These are phyloP conservation scores for Nasturtium officinale DNA, from an alignment of 345 rosid genomes.

Conservation along the genomic window DNA sequence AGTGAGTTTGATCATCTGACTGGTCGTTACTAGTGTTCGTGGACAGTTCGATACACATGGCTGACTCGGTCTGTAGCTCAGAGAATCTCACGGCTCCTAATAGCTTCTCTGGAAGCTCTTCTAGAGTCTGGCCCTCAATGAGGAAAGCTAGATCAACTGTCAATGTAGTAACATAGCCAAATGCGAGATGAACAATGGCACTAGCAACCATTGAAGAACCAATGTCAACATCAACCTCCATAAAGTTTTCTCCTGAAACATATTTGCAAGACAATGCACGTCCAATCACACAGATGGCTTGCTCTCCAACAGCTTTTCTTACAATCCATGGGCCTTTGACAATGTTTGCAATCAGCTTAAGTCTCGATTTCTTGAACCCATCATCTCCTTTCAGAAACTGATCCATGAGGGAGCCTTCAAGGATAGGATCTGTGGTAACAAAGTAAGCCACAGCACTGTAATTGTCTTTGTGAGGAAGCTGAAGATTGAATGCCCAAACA, in stretches of 20 bases:
- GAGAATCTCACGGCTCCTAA: slow-evolving; percentile 87
- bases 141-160: slow-evolving; percentile 94
- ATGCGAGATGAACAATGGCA: slow-evolving; percentile 90
- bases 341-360: slow-evolving; percentile 90
- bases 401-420: slow-evolving; percentile 72
- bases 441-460: slow-evolving; percentile 92
- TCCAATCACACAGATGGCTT: slow-evolving; percentile 89
- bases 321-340: slow-evolving; percentile 98
- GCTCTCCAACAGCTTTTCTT: slow-evolving; percentile 96
- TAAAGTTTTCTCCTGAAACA: slow-evolving; percentile 50
- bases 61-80: slow-evolving; percentile 69
- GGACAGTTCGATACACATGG: slow-evolving; percentile 47
- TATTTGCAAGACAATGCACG: slow-evolving; percentile 80
- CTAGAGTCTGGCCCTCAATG: slow-evolving; percentile 71
- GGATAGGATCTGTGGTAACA: slow-evolving; percentile 56
- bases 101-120: slow-evolving; percentile 88
- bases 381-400: slow-evolving; percentile 84
- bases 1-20: slow-evolving; percentile 44
- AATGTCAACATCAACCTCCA: slow-evolving; percentile 90
- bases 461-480: slow-evolving; percentile 86
- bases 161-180: slow-evolving; percentile 80
- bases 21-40: slow-evolving; percentile 16
- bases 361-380: slow-evolving; percentile 68
- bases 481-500: slow-evolving; percentile 94
- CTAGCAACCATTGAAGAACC: slow-evolving; percentile 97